Conservation (phyloP, 148 eudicot genomes). For the Vaccinium macrocarpon region DNA sequence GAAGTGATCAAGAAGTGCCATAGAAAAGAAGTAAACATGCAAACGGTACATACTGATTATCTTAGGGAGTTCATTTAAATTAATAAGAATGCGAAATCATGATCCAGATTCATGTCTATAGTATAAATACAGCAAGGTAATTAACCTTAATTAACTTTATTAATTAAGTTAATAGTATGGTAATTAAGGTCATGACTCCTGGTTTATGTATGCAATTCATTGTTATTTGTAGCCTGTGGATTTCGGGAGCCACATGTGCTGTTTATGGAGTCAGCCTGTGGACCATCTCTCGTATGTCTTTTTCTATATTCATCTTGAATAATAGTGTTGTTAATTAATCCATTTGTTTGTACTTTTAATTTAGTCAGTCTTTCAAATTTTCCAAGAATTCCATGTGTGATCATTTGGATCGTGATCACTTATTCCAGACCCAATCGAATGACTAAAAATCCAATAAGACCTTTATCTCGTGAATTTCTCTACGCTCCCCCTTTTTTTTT, state of each 20-base stretch:
- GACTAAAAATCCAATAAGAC: no score
- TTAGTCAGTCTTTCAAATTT: background rate
- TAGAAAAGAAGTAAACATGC: background rate
- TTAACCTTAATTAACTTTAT: constrained; percentile 1
- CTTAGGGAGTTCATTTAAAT: background rate
- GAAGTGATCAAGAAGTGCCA: constrained; percentile 28
- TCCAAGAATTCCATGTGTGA: no score
- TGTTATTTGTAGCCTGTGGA: constrained; percentile 22
- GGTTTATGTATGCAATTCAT: constrained; percentile 12
- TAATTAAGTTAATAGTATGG: background rate
- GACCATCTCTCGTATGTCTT: constrained; percentile 5
- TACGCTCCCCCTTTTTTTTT: no score
- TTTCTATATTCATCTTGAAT: constrained; percentile 9
- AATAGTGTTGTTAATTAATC: constrained; percentile 9
- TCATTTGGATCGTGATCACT: no score
- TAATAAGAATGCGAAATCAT: background rate
- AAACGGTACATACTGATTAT: constrained; percentile 19
- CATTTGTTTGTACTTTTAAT: background rate
- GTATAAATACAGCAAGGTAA: constrained; percentile 7
- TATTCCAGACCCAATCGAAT: no score
- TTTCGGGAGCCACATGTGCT: constrained; percentile 19
- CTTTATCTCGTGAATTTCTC: no score
- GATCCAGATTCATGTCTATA: constrained; percentile 20
- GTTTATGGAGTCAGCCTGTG: constrained; percentile 25
- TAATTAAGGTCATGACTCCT: background rate